Conservation (phyloP, 768 basidiomycete species). For the Myochromella boudieri region DNA sequence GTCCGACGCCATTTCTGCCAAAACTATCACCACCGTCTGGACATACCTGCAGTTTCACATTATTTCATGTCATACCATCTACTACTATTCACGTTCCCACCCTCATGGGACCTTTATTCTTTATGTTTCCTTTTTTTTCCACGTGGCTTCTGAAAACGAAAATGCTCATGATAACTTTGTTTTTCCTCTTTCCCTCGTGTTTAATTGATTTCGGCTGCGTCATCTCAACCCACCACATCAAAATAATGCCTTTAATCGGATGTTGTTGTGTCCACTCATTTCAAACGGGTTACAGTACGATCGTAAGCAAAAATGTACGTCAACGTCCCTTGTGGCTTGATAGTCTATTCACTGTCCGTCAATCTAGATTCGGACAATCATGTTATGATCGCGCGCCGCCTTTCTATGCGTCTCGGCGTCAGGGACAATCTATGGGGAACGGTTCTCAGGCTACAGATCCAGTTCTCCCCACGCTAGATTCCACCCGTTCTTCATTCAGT, state of each 20-base stretch:
- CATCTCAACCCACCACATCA: conserved; percentile 1
- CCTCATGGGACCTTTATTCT: conserved; percentile 20
- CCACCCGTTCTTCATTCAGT: not conserved
- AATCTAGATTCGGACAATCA: conserved; percentile 27
- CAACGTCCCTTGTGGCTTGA: not conserved
- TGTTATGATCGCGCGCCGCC: conserved; percentile 19
- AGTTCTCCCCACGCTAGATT: not conserved
- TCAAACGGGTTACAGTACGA: conserved; percentile 41
- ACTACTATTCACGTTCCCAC: conserved; percentile 13
- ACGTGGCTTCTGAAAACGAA: conserved; percentile 22
- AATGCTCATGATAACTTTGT: conserved; percentile 24
- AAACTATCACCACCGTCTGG: conserved; percentile 16
- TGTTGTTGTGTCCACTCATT: not conserved
- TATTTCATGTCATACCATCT: conserved; percentile 15
- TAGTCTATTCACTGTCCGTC: not conserved
- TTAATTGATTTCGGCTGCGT: conserved; percentile 8
- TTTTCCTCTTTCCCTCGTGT: conserved; percentile 14
- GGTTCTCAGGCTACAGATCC: not conserved
- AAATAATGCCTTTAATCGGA: not conserved
- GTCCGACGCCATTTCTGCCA: conserved; percentile 5
- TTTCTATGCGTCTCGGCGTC: not conserved
- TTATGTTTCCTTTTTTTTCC: conserved; percentile 18
- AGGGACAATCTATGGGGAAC: not conserved
- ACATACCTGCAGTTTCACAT: conserved; percentile 18
- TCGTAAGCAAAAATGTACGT: conserved; percentile 74